phyloP scores from a whole-genome alignment of 2,329 filamentous ascomycete genomes.

The Sphaceloma murrayae region DNA sequence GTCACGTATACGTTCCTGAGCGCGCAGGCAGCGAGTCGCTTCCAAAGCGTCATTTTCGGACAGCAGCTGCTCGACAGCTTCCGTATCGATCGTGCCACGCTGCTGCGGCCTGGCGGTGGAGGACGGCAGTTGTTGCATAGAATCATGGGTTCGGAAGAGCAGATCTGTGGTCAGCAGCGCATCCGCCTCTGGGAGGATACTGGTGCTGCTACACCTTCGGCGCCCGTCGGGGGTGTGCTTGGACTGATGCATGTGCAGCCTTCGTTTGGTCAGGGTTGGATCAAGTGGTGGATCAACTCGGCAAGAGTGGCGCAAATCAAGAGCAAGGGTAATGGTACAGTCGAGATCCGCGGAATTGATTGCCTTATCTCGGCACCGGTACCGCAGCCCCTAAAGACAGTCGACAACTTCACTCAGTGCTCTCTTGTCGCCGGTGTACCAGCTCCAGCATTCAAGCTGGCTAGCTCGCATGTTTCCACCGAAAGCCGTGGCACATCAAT shows the following conservation, averaged over 20 bases:
- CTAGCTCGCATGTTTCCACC: constrained; percentile 19
- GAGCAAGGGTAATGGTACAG: constrained; percentile 31
- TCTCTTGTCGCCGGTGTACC: neutral
- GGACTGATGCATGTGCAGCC: constrained; percentile 38
- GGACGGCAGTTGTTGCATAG: constrained; percentile 32
- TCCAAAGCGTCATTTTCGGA: constrained; percentile 40
- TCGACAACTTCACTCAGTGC: constrained; percentile 12
- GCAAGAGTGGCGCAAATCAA: constrained; percentile 31
- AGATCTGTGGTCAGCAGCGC: constrained; percentile 41
- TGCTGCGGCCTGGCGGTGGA: constrained; percentile 36
- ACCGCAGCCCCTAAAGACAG: neutral
- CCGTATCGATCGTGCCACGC: constrained; percentile 36
- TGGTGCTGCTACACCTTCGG: constrained; percentile 25
- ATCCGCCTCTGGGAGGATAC: constrained; percentile 40
- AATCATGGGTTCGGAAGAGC: constrained; percentile 29
- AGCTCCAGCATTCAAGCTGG: constrained; percentile 9
- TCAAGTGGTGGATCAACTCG: constrained; percentile 38
- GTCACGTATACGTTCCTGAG: constrained; percentile 36
- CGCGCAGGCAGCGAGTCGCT: constrained; percentile 29
- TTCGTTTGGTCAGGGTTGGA: constrained; percentile 36
- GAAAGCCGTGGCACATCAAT: constrained; percentile 6
- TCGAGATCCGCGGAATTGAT: constrained; percentile 36
- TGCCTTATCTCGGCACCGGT: constrained; percentile 28
- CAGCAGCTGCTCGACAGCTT: constrained; percentile 35
- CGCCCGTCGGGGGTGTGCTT: constrained; percentile 32